phyloP scores from a whole-genome alignment of 805 yeast species.

The Candida wancherniae region DNA sequence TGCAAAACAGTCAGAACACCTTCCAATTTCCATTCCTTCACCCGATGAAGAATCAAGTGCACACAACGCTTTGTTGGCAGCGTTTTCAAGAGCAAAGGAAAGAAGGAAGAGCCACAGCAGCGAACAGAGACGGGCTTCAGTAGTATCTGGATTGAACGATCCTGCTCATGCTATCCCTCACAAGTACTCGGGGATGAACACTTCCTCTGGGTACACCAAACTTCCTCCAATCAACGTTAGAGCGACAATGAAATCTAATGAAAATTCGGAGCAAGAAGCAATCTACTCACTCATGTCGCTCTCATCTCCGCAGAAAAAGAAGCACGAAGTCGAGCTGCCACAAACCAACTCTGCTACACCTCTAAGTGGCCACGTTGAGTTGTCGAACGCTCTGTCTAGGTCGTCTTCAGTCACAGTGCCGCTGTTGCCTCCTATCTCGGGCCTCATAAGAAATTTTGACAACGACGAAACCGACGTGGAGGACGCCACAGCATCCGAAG shows the following conservation, averaged over 20 bases:
- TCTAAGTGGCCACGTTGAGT: not conserved
- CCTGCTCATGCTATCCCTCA: constrained; percentile 3
- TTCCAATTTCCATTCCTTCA: constrained; percentile 18
- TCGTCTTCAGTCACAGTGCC: constrained; percentile 22
- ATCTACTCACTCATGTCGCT: constrained; percentile 51
- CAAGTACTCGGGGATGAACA: constrained; percentile 1
- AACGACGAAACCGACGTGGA: constrained; percentile 36
- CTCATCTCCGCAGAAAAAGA: constrained; percentile 44
- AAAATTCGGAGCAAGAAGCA: constrained; percentile 48
- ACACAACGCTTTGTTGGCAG: constrained; percentile 41
- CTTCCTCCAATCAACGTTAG: constrained; percentile 16
- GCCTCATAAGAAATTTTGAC: constrained; percentile 20
- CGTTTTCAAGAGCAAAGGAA: constrained; percentile 26
- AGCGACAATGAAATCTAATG: constrained; percentile 14
- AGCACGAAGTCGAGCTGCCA: constrained; percentile 26
- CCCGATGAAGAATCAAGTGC: constrained; percentile 42
- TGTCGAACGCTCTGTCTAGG: constrained; percentile 21
- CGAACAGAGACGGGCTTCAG: constrained; percentile 11
- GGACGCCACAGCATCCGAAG: constrained; percentile 24
- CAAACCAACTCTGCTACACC: constrained; percentile 5
- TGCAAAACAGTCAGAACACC: no score
- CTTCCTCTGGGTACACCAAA: constrained; percentile 16
- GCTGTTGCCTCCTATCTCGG: constrained; percentile 28
- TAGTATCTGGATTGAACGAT: constrained; percentile 8
- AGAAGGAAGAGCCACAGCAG: constrained; percentile 10